These are phyloP conservation scores for Musa acuminata DNA, from an alignment of 176 grass and related monocot species.

Conservation along the genomic window DNA sequence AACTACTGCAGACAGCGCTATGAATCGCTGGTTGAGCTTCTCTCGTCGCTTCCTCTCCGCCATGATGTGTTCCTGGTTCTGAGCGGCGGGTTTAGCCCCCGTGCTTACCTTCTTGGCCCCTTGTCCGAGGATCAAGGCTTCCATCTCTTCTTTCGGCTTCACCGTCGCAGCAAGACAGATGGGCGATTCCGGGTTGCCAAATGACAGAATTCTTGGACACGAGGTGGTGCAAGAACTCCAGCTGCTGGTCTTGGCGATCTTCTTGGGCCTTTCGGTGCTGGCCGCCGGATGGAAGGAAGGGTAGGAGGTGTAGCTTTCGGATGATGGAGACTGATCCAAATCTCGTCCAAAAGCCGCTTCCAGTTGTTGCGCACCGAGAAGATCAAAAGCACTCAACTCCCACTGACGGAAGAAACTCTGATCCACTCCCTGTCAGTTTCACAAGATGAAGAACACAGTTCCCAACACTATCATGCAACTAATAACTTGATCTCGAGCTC, in stretches of 20 bases:
- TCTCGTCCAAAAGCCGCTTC: constrained; percentile 46
- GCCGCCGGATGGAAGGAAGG: neutral
- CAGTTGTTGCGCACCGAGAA: constrained; percentile 67
- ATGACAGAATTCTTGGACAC: constrained; percentile 17
- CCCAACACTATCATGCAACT: too few species aligned
- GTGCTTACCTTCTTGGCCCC: neutral
- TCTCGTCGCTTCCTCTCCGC: constrained; percentile 85
- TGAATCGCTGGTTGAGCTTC: constrained; percentile 97
- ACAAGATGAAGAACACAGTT: too few species aligned
- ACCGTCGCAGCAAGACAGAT: neutral
- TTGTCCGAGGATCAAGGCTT: neutral
- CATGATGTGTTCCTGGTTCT: constrained; percentile 63
- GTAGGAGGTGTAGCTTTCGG: constrained; percentile 13
- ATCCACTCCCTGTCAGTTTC: constrained; percentile 46
- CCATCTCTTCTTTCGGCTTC: constrained; percentile 18
- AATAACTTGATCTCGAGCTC: neutral
- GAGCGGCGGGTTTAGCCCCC: neutral
- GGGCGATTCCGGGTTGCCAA: constrained; percentile 4
- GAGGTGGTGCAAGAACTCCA: constrained; percentile 18
- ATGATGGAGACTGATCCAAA: constrained; percentile 24
- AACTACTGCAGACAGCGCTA: constrained; percentile 83
- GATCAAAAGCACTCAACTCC: constrained; percentile 55
- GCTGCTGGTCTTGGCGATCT: constrained; percentile 19
- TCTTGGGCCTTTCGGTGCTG: constrained; percentile 6
- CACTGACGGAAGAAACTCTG: constrained; percentile 91